A percentile compares a stretch with the other conserved stretches of the same genome.
Conservation (phyloP, 2,329 filamentous ascomycete genomes). For the Raffaelea albimanens region DNA sequence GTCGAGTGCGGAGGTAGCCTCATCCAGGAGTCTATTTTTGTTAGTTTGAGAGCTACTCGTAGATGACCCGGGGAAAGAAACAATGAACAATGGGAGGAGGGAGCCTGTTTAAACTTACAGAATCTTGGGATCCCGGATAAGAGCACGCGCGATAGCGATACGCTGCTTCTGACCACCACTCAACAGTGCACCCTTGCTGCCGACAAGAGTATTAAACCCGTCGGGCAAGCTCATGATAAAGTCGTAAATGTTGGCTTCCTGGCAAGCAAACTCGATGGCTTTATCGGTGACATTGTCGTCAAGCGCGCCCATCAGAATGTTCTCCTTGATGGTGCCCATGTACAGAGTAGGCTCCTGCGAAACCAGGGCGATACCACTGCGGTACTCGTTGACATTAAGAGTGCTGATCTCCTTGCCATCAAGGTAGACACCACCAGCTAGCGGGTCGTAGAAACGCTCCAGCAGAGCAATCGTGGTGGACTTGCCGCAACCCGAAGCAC, state of each 20-base stretch:
- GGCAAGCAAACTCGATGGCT: conserved; percentile 67
- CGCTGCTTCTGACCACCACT: conserved; percentile 93
- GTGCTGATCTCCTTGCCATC: conserved; percentile 74
- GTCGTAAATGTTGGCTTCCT: conserved; percentile 86
- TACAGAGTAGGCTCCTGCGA: conserved; percentile 93
- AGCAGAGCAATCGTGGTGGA: conserved; percentile 85
- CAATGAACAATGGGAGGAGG: not conserved
- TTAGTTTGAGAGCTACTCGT: not conserved
- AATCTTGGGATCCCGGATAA: conserved; percentile 85
- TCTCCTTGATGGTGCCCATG: conserved; percentile 83
- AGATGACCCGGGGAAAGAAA: not conserved
- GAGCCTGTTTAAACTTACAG: conserved; percentile 28
- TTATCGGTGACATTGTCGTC: conserved; percentile 59
- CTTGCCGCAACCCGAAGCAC: conserved; percentile 91
- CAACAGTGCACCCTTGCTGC: conserved; percentile 75
- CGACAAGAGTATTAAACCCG: conserved; percentile 76
- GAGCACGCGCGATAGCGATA: conserved; percentile 81
- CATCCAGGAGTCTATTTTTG: conserved; percentile 53
- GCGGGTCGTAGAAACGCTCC: conserved; percentile 89
- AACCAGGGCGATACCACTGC: conserved; percentile 74
- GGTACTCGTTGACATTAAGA: conserved; percentile 79
- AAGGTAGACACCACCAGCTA: conserved; percentile 69
- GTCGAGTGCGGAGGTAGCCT: conserved; percentile 71
- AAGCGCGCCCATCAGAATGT: conserved; percentile 71
- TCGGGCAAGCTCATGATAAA: conserved; percentile 78